Percentiles rank a stretch among this genome's conserved stretches.
These are phyloP conservation scores for Craspedostauros australis DNA, from an alignment of 108 stramenopile species.

Conservation along the genomic window DNA sequence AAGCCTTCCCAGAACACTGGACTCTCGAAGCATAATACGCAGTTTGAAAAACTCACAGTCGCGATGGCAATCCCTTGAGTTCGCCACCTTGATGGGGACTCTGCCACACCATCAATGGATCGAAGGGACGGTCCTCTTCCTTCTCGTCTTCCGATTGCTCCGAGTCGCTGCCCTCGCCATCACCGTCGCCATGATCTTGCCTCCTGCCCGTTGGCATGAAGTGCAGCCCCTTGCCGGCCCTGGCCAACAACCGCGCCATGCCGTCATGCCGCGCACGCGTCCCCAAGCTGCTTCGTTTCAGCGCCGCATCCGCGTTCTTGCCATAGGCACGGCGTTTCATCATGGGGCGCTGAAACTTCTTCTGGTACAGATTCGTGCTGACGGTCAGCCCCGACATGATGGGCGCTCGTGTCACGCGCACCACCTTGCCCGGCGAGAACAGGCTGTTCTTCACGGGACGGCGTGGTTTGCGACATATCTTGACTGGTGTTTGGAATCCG, in stretches of 20 bases:
- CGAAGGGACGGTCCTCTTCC: slow-evolving; percentile 63
- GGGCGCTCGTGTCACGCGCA: slow-evolving; percentile 52
- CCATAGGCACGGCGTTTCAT: slow-evolving; percentile 67
- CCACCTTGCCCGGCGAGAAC: slow-evolving; percentile 35
- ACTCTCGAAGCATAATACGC: background rate
- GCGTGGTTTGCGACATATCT: no score
- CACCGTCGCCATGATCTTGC: slow-evolving; percentile 7
- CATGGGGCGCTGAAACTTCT: slow-evolving; percentile 80
- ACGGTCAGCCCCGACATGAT: slow-evolving; percentile 52
- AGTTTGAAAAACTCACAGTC: slow-evolving; percentile 44
- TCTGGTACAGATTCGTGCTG: slow-evolving; percentile 20
- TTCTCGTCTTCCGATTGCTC: slow-evolving; percentile 50
- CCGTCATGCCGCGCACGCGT: slow-evolving; percentile 63
- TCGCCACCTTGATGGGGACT: slow-evolving; percentile 77
- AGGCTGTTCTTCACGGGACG: no score
- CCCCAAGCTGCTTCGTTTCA: slow-evolving; percentile 50
- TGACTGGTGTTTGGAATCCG: no score
- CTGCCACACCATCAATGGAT: slow-evolving; percentile 73
- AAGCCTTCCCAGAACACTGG: background rate
- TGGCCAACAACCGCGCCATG: slow-evolving; percentile 66
- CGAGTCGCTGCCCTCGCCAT: slow-evolving; percentile 25
- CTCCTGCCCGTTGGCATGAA: slow-evolving; percentile 33
- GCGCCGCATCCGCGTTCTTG: slow-evolving; percentile 49
- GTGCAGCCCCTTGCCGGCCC: slow-evolving; percentile 60
- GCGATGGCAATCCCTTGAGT: slow-evolving; percentile 65